These are phyloP conservation scores for Scedosporium boydii DNA, from an alignment of 2,329 filamentous ascomycete genomes.

Conservation along the genomic window DNA sequence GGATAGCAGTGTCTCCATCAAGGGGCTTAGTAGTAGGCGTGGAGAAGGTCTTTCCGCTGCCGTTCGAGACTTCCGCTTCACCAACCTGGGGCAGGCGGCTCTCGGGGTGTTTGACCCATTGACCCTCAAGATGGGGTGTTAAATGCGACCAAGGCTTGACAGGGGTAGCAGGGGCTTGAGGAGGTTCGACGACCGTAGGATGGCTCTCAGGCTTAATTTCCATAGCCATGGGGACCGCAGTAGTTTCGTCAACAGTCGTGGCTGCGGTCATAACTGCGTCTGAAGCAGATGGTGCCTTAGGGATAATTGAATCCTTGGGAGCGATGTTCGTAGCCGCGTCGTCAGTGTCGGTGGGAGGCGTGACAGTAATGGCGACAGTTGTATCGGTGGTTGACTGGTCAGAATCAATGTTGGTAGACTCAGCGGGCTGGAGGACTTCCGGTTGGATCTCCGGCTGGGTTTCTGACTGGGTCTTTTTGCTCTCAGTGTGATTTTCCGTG, in stretches of 20 bases:
- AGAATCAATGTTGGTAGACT: too few species aligned
- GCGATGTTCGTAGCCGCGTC: background rate
- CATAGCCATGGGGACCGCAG: background rate
- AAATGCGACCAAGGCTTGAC: constrained; percentile 26
- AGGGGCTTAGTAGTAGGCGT: background rate
- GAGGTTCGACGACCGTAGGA: background rate
- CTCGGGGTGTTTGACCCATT: constrained; percentile 29
- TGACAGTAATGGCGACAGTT: background rate
- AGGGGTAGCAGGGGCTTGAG: constrained; percentile 12
- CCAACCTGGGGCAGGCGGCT: constrained; percentile 12
- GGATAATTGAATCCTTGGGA: background rate
- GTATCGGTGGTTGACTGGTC: background rate
- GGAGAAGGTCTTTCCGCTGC: constrained; percentile 3
- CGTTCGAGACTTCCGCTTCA: constrained; percentile 5
- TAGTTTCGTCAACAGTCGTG: background rate
- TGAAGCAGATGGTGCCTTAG: background rate
- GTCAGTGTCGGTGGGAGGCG: background rate
- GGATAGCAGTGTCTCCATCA: constrained; percentile 4
- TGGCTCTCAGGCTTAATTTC: background rate
- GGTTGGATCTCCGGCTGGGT: too few species aligned
- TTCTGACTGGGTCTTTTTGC: background rate
- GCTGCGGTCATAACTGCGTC: background rate
- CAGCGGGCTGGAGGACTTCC: too few species aligned
- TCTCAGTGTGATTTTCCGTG: too few species aligned
- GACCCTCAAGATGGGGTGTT: constrained; percentile 29